Conservation (phyloP, 345 rosid genomes). For the Raphanus sativus region DNA sequence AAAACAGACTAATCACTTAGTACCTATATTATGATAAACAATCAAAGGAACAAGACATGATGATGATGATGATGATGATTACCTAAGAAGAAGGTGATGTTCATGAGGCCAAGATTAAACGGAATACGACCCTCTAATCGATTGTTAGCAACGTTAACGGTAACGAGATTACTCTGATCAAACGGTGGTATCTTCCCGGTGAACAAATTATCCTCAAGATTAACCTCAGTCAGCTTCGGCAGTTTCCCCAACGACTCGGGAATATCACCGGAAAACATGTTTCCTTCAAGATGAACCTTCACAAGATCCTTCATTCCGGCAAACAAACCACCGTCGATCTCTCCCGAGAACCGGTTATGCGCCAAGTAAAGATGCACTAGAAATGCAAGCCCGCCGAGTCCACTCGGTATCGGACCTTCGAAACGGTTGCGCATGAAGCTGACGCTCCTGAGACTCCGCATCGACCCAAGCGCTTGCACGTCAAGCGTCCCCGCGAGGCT, state of each 20-base stretch:
- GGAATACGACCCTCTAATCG: conserved; percentile 59
- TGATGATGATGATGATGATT: background rate
- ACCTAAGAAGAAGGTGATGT: conserved; percentile 53
- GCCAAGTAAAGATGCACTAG: conserved; percentile 58
- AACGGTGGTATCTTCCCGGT: conserved; percentile 58
- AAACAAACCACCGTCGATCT: conserved; percentile 46
- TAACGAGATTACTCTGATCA: conserved; percentile 36
- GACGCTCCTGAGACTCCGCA: conserved; percentile 46
- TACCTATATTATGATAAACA: background rate
- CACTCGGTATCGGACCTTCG: conserved; percentile 54
- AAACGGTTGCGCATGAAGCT: conserved; percentile 67
- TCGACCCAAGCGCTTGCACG: conserved; percentile 35
- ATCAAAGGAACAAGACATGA: background rate
- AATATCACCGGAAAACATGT: conserved; percentile 52
- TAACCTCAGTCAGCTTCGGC: conserved; percentile 47
- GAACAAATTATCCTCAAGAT: conserved; percentile 58
- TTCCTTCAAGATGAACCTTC: conserved; percentile 55
- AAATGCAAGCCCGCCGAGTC: conserved; percentile 38
- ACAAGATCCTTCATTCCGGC: conserved; percentile 49
- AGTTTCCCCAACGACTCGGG: conserved; percentile 53
- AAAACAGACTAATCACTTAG: too few relatives aligned
- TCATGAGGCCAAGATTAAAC: conserved; percentile 36
- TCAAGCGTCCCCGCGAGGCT: conserved; percentile 55
- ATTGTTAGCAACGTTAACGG: conserved; percentile 55
- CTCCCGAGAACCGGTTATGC: conserved; percentile 55